A percentile compares a stretch with the other conserved stretches of the same genome.
phyloP scores from a whole-genome alignment of 495 filamentous ascomycete species.

The Chaetomium fimeti region DNA sequence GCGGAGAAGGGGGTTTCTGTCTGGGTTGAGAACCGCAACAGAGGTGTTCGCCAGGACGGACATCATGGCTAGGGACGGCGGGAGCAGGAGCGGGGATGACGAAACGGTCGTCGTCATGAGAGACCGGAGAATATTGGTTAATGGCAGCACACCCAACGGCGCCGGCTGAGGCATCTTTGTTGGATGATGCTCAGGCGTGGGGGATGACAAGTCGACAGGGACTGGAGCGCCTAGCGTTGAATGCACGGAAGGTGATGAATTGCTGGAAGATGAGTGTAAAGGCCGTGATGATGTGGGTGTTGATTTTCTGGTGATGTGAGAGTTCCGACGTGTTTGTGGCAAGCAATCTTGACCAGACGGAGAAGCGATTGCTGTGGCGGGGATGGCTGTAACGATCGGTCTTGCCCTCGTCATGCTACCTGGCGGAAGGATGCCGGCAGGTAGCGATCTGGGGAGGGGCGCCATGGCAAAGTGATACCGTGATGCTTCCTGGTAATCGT shows the following conservation, averaged over 20 bases:
- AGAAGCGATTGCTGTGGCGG: neutral
- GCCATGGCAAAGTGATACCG: constrained; percentile 5
- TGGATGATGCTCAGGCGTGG: constrained; percentile 20
- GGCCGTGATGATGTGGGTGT: constrained; percentile 27
- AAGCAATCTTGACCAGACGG: neutral
- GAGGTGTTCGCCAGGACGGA: constrained; percentile 68
- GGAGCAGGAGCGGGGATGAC: constrained; percentile 68
- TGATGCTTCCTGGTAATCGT: neutral
- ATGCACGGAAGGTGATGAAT: constrained; percentile 37
- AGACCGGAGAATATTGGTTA: constrained; percentile 72
- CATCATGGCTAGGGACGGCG: constrained; percentile 67
- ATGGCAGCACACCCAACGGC: constrained; percentile 70
- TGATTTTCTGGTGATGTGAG: constrained; percentile 3
- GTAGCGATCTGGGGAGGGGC: constrained; percentile 14
- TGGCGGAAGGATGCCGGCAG: constrained; percentile 12
- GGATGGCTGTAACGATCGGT: neutral
- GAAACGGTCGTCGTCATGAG: constrained; percentile 77
- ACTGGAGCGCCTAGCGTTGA: constrained; percentile 29
- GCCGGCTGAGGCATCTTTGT: constrained; percentile 38
- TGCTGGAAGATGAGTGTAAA: constrained; percentile 45
- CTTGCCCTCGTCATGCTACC: constrained; percentile 5
- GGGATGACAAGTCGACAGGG: constrained; percentile 22
- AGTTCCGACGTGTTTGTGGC: neutral
- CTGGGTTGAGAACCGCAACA: constrained; percentile 56
- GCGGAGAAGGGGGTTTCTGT: constrained; percentile 55